Evolutionary conservation across 257 asterid species (phyloP), one percentile per base, ranked within the genome.

Genomic region (Forsythia viridissima): DNA sequence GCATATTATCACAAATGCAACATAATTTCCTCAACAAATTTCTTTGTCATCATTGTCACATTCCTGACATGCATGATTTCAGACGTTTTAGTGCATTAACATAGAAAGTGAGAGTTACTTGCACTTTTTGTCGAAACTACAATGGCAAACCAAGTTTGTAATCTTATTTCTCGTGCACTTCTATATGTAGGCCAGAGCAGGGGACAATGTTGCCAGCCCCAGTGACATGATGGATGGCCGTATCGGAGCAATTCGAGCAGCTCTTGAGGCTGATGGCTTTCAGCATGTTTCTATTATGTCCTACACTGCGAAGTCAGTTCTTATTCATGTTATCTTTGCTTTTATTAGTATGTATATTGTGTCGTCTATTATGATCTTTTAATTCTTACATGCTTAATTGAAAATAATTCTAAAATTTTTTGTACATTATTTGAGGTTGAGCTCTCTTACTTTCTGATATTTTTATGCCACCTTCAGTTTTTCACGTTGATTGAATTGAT

Each of bases 151-250:
- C 52, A 68, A 73, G 69, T 74, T 71, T 3, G 39, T 78, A 36
- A 70, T 55, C 38, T 55, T 43, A 40, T 84, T 67, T 37, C 73
- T 36, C 71, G 24, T 75, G 34, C 37, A 74, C 38, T 68, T 84
- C 8, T 48, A 18, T 78, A 72, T 70, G 75, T 81, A 95, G 98
- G 99, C 99, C 66, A 85, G 90, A 88, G 98, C 99, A 79, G 98
- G 99, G 71, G 99, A 97, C n/a, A 98, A 95, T 90, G 97, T 95
- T 37, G 89, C 93, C 39, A 93, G 98, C 81, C 98, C 99, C 3
- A 95, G 99, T 88, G 99, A 95, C 84, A 95, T 93, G 99, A 95
- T 95, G 99, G 99, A 95, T 65, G 99, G 99, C 66, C 99, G 97
- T 76, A 91, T 95, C 16, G 98, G 99, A 72, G 99, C 98, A 37